Conservation (phyloP, 768 basidiomycete species). For the Clavulina sp. region DNA sequence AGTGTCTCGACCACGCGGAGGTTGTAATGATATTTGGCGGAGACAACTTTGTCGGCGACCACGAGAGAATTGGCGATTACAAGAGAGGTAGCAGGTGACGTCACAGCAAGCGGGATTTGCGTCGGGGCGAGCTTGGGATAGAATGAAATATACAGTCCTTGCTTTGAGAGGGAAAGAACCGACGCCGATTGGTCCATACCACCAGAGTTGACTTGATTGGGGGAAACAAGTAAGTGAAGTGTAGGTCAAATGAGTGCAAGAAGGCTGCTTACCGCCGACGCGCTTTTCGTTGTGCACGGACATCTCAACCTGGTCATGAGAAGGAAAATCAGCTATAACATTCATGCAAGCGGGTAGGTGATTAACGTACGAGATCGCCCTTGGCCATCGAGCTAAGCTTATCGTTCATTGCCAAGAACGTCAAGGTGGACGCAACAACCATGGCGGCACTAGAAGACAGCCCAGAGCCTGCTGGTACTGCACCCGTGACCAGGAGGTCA, state of each 20-base stretch:
- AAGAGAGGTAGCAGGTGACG: slow-evolving; percentile 32
- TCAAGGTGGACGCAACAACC: slow-evolving; percentile 72
- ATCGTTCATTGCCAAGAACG: slow-evolving; percentile 62
- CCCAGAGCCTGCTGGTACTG: slow-evolving; percentile 75
- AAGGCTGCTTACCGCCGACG: slow-evolving; percentile 53
- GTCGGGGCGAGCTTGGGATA: slow-evolving; percentile 52
- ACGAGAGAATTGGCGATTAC: slow-evolving; percentile 75
- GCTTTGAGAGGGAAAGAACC: slow-evolving; percentile 50
- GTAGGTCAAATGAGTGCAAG: not conserved
- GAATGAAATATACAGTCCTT: slow-evolving; percentile 69
- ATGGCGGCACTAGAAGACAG: slow-evolving; percentile 79
- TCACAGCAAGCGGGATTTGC: slow-evolving; percentile 41
- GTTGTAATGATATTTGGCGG: slow-evolving; percentile 67
- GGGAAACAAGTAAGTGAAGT: slow-evolving; percentile 6
- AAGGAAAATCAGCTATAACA: not conserved
- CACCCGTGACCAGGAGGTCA: slow-evolving; percentile 63
- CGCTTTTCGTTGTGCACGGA: slow-evolving; percentile 73
- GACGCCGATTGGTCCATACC: slow-evolving; percentile 90
- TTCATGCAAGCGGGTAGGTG: not conserved
- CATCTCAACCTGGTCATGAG: slow-evolving; percentile 29
- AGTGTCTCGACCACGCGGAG: slow-evolving; percentile 85
- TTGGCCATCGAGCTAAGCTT: slow-evolving; percentile 40
- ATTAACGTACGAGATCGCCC: slow-evolving; percentile 37
- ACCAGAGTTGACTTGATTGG: not conserved
- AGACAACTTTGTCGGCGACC: slow-evolving; percentile 60